These are phyloP conservation scores for Fusarium nematophilum DNA, from an alignment of 2,329 filamentous ascomycete species.

Conservation along the genomic window DNA sequence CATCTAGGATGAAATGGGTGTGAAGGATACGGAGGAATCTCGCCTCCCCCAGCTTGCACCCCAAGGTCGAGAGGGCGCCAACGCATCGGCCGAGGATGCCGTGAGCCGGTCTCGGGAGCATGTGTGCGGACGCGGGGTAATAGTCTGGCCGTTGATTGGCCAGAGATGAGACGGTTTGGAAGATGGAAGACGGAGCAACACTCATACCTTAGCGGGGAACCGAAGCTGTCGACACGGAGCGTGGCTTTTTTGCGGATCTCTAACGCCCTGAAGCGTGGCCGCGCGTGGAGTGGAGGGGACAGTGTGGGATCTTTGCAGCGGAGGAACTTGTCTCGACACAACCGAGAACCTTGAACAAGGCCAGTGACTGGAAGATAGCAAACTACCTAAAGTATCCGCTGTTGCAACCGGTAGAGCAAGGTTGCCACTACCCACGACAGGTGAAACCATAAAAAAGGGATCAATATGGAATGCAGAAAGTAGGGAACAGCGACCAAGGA, in stretches of 20 bases:
- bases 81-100: slow-evolving; percentile 40
- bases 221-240: background rate
- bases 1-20: slow-evolving; percentile 27
- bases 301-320: slow-evolving; percentile 35
- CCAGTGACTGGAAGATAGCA: no score
- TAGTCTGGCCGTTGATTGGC: slow-evolving; percentile 34
- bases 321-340: no score
- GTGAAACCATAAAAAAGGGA: slow-evolving; percentile 14
- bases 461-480: slow-evolving; percentile 1
- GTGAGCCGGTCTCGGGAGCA: slow-evolving; percentile 43
- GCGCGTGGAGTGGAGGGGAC: slow-evolving; percentile 17
- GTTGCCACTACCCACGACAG: slow-evolving; percentile 26
- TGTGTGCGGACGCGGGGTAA: slow-evolving; percentile 44
- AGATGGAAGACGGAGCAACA: background rate
- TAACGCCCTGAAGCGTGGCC: slow-evolving; percentile 16
- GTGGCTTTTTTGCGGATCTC: slow-evolving; percentile 1
- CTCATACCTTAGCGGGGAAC: slow-evolving; percentile 1
- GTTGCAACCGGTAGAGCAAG: slow-evolving; percentile 1
- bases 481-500: background rate
- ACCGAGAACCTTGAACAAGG: no score
- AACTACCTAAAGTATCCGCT: background rate
- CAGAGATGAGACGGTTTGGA: slow-evolving; percentile 1
- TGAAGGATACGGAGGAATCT: slow-evolving; percentile 11
- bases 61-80: slow-evolving; percentile 29
- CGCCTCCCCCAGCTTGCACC: slow-evolving; percentile 7